These are phyloP conservation scores for Cryptosporidium sp. DNA, from an alignment of 169 alveolate genomes.

Conservation along the genomic window DNA sequence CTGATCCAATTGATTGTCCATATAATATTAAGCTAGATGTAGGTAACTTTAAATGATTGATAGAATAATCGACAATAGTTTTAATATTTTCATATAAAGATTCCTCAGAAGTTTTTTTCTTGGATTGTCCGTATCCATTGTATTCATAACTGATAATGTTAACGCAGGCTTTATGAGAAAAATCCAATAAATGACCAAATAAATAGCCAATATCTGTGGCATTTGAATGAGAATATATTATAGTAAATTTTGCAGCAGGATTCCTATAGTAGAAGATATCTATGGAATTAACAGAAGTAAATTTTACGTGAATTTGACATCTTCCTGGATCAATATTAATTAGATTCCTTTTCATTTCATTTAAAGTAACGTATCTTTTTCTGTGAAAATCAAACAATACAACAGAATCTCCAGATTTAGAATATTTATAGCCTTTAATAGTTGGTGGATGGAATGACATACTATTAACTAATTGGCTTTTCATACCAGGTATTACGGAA, in stretches of 20 bases:
- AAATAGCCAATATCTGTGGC: constrained; percentile 82
- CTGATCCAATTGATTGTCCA: constrained; percentile 84
- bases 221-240: constrained; percentile 83
- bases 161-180: constrained; percentile 67
- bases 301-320: constrained; percentile 20
- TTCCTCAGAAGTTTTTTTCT: constrained; percentile 75
- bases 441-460: constrained; percentile 61
- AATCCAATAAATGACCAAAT: constrained; percentile 75
- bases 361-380: constrained; percentile 29
- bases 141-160: constrained; percentile 81
- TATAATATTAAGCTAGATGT: constrained; percentile 69
- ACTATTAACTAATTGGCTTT: constrained; percentile 42
- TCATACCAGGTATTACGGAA: constrained; percentile 53
- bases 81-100: constrained; percentile 74
- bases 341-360: constrained; percentile 9
- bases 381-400: constrained; percentile 36
- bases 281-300: constrained; percentile 2
- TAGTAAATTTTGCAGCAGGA: constrained; percentile 71
- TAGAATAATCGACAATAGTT: constrained; percentile 75
- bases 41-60: constrained; percentile 18
- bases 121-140: constrained; percentile 81
- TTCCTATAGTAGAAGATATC: constrained; percentile 36
- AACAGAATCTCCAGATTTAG: not conserved
- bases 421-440: constrained; percentile 35
- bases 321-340: constrained; percentile 57